These are phyloP conservation scores for Cordyceps militaris DNA, from an alignment of 2,329 filamentous ascomycete genomes.

Conservation along the genomic window DNA sequence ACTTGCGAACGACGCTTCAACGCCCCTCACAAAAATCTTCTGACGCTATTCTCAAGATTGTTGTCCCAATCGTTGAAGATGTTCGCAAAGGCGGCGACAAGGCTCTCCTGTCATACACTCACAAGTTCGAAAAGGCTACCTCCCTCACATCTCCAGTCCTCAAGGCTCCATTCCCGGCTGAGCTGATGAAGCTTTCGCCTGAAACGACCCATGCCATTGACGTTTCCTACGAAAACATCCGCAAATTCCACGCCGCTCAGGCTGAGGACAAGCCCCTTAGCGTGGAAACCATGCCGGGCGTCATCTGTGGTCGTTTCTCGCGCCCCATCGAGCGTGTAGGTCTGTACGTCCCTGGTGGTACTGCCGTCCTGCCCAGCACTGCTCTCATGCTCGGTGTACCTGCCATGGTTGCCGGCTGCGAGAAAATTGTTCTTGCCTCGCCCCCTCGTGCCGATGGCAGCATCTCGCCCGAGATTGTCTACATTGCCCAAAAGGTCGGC, in stretches of 20 bases:
- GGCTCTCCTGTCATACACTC: conserved; percentile 84
- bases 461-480: conserved; percentile 94
- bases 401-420: conserved; percentile 93
- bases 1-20: conserved; percentile 69
- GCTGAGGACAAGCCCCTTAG: conserved; percentile 72
- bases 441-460: conserved; percentile 84
- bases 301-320: conserved; percentile 87
- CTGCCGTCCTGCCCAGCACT: conserved; percentile 92
- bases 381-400: conserved; percentile 97
- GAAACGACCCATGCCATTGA: conserved; percentile 94
- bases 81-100: conserved; percentile 79
- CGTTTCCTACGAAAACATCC: conserved; percentile 87
- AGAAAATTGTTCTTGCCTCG: conserved; percentile 88
- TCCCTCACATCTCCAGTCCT: conserved; percentile 84
- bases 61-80: conserved; percentile 84
- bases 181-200: conserved; percentile 74
- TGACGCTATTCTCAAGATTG: conserved; percentile 87
- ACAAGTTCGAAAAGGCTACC: conserved; percentile 96
- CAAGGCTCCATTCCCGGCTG: conserved; percentile 76
- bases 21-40: conserved; percentile 90
- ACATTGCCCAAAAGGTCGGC: conserved; percentile 92
- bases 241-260: conserved; percentile 88
- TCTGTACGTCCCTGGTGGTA: conserved; percentile 91
- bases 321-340: conserved; percentile 94
- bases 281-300: conserved; percentile 97